Conservation (phyloP, 129 eudicot genomes). For the Saposhnikovia divaricata region DNA sequence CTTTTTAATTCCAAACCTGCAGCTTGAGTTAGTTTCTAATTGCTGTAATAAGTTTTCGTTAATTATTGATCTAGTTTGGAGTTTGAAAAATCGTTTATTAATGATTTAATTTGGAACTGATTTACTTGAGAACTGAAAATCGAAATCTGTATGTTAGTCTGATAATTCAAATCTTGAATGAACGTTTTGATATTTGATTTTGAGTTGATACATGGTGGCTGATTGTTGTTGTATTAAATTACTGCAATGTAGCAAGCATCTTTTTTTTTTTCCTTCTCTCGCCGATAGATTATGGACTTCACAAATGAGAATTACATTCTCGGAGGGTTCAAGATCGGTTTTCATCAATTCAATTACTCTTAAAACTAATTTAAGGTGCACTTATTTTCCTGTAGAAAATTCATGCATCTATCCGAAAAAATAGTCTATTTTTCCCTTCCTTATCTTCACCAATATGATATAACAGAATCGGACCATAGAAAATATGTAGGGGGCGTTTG, state of each 20-base stretch:
- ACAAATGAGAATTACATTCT: not conserved
- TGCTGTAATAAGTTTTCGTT: not conserved
- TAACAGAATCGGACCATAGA: not conserved
- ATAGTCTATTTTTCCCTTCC: not conserved
- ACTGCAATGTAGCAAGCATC: not conserved
- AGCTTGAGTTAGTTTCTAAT: too few species aligned
- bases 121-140: not conserved
- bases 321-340: too few species aligned
- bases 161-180: not conserved
- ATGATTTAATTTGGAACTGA: not conserved
- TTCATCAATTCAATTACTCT: too few species aligned
- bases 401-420: not conserved
- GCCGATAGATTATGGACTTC: not conserved
- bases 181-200: not conserved
- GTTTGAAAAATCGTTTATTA: not conserved
- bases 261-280: too few species aligned
- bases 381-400: too few species aligned
- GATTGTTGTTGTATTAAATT: too few species aligned
- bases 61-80: too few species aligned
- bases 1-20: too few species aligned
- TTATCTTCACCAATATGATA: not conserved
- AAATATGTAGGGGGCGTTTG: too few species aligned
- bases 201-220: not conserved
- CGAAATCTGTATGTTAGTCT: not conserved
- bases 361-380: too few species aligned